These are phyloP conservation scores for Aspergillus japonicus DNA, from an alignment of 2,329 filamentous ascomycete genomes.

Conservation along the genomic window DNA sequence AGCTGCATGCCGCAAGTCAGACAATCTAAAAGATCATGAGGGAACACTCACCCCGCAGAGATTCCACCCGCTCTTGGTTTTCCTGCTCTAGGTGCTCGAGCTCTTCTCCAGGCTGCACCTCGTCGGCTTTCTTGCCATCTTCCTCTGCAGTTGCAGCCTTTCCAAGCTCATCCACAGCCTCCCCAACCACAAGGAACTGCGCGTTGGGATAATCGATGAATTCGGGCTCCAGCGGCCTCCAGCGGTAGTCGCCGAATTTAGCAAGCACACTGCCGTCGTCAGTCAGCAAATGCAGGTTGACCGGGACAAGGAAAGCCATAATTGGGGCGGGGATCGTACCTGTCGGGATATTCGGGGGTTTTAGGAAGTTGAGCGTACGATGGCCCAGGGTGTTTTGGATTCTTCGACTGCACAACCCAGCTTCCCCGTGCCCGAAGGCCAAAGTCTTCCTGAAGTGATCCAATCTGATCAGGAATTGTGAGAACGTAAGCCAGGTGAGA, in stretches of 20 bases:
- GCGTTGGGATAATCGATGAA: conserved; percentile 73
- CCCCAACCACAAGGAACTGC: conserved; percentile 76
- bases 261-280: conserved; percentile 57
- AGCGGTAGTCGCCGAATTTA: conserved; percentile 70
- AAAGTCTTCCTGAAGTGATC: conserved; percentile 71
- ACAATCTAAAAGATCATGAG: background rate
- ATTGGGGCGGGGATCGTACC: conserved; percentile 48
- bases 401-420: conserved; percentile 78
- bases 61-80: conserved; percentile 65
- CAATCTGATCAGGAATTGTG: conserved; percentile 68
- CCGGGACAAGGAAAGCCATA: too few species aligned
- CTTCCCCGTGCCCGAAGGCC: conserved; percentile 70
- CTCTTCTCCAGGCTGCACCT: conserved; percentile 67
- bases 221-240: conserved; percentile 70
- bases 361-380: conserved; percentile 62
- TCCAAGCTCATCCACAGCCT: conserved; percentile 37
- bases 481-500: conserved; percentile 78
- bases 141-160: conserved; percentile 36
- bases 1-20: background rate
- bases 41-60: conserved; percentile 50
- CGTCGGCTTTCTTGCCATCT: conserved; percentile 51
- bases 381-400: conserved; percentile 69
- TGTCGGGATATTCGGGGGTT: conserved; percentile 67
- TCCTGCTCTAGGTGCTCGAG: conserved; percentile 74
- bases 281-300: background rate